These are phyloP conservation scores for Jackrogersella multiformis DNA, from an alignment of 495 filamentous ascomycete genomes.

Conservation along the genomic window DNA sequence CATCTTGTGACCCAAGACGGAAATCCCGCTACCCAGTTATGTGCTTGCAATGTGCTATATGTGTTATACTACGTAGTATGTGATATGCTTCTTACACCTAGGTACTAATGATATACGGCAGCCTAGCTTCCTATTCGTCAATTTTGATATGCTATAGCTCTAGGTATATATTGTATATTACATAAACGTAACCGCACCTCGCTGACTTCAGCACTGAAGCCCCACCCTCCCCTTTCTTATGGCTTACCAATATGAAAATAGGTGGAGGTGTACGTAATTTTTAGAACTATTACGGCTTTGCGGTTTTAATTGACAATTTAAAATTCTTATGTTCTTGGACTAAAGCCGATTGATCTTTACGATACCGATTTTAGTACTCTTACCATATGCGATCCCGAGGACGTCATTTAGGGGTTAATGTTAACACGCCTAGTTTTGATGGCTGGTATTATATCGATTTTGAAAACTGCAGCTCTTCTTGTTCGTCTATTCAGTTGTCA, in stretches of 20 bases:
- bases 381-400: neutral
- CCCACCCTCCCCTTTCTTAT: neutral
- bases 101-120: slow-evolving; percentile 2
- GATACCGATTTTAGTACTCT: neutral
- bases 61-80: too few species aligned
- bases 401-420: neutral
- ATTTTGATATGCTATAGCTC: neutral
- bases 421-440: neutral
- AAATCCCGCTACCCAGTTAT: slow-evolving; percentile 14
- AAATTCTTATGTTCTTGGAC: neutral
- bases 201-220: neutral
- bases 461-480: too few species aligned
- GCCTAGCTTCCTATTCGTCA: slow-evolving; percentile 5
- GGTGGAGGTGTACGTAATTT: neutral
- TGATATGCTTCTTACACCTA: too few species aligned
- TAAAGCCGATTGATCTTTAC: neutral
- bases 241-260: neutral
- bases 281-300: neutral
- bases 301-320: neutral
- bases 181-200: neutral
- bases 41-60: too few species aligned
- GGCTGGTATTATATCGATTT: neutral
- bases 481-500: too few species aligned
- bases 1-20: slow-evolving; percentile 1
- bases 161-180: neutral